phyloP scores from a whole-genome alignment of 176 grass and related monocot genomes.

The Raddia guianensis region DNA sequence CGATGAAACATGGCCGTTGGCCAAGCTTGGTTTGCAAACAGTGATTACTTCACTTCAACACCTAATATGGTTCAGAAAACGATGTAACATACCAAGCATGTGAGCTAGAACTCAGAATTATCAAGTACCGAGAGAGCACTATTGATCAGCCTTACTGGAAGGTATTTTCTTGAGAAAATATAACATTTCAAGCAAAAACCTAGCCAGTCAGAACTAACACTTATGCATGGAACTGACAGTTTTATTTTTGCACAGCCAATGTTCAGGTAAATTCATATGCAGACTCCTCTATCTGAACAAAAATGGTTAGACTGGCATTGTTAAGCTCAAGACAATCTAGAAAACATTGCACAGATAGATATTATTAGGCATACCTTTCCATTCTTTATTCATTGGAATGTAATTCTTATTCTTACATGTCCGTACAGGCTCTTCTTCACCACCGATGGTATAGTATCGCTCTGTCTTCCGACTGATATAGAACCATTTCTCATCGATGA shows the following conservation, averaged over 20 bases:
- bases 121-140: background rate
- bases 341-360: background rate
- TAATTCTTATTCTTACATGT: no score
- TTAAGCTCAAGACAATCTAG: background rate
- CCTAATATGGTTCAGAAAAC: constrained; percentile 5
- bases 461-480: no score
- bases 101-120: constrained; percentile 4
- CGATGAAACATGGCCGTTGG: background rate
- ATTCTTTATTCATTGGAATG: constrained; percentile 77
- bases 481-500: no score
- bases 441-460: no score
- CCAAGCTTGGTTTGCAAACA: constrained; percentile 16
- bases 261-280: background rate
- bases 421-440: no score
- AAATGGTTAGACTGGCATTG: background rate
- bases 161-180: background rate
- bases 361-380: constrained; percentile 53
- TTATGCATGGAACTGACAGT: background rate
- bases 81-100: constrained; percentile 1
- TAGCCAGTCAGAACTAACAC: background rate
- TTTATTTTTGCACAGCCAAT: background rate
- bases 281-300: background rate
- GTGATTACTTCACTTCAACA: background rate
- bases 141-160: background rate
- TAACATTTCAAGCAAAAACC: constrained; percentile 19